Conservation (phyloP, 2,329 filamentous ascomycete genomes). For the Xylaria digitata region DNA sequence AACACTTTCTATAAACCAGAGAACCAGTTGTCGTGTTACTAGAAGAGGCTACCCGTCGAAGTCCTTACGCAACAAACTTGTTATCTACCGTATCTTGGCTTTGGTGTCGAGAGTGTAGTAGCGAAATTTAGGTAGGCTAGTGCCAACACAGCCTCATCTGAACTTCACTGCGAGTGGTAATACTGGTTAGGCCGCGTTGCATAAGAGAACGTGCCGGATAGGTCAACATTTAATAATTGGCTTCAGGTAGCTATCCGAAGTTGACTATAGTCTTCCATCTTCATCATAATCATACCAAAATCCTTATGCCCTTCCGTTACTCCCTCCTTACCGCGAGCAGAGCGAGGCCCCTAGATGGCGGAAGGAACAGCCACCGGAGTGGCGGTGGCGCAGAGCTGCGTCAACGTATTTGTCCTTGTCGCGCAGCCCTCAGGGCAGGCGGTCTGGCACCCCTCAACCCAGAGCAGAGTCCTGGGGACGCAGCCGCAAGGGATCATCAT, state of each 20-base stretch:
- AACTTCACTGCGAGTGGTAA: too few species aligned
- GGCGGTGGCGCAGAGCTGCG: constrained; percentile 40
- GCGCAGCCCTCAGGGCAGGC: constrained; percentile 51
- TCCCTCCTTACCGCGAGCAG: not conserved
- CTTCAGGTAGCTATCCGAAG: not conserved
- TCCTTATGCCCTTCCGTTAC: not conserved
- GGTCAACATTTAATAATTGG: not conserved
- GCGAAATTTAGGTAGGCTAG: not conserved
- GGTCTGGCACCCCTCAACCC: constrained; percentile 52
- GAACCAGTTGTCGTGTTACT: too few species aligned
- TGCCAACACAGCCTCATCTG: not conserved
- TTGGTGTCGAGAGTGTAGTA: not conserved
- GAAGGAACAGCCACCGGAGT: not conserved
- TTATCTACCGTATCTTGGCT: too few species aligned
- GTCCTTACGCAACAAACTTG: too few species aligned
- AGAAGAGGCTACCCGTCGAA: too few species aligned
- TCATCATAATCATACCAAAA: constrained; percentile 6
- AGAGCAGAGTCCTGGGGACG: constrained; percentile 50
- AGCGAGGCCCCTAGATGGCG: not conserved
- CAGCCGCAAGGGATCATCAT: constrained; percentile 53
- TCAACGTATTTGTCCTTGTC: constrained; percentile 49
- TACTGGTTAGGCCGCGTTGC: not conserved
- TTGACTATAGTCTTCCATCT: not conserved
- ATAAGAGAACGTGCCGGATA: not conserved
- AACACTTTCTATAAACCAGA: too few species aligned